These are phyloP conservation scores for Claviceps spartinae DNA, from an alignment of 2,329 filamentous ascomycete genomes.

Conservation along the genomic window DNA sequence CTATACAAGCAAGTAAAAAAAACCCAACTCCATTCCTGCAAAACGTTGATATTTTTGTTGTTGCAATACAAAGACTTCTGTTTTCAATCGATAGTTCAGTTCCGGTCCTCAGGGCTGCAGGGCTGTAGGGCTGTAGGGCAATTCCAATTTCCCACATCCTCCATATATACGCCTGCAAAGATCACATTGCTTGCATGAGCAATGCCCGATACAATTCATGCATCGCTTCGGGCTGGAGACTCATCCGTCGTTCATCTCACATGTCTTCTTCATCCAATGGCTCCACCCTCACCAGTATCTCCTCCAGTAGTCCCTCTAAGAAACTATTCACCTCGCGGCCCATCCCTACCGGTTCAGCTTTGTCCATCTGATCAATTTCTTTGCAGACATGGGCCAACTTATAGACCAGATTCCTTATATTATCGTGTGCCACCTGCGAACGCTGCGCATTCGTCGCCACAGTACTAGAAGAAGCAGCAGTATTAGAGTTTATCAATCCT, in stretches of 20 bases:
- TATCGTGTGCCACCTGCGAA: slow-evolving; percentile 62
- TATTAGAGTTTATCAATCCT: slow-evolving; percentile 13
- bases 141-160: no score
- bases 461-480: slow-evolving; percentile 18
- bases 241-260: slow-evolving; percentile 6
- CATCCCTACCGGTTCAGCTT: slow-evolving; percentile 81
- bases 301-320: slow-evolving; percentile 82
- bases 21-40: no score
- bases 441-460: slow-evolving; percentile 54
- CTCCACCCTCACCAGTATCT: slow-evolving; percentile 84
- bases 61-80: no score
- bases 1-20: no score
- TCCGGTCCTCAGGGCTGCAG: no score
- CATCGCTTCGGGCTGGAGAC: not conserved
- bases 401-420: slow-evolving; percentile 65
- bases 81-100: no score
- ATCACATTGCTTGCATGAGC: not conserved
- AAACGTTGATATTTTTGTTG: no score
- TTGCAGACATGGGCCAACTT: slow-evolving; percentile 74
- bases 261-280: slow-evolving; percentile 62
- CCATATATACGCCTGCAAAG: not conserved
- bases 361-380: slow-evolving; percentile 83
- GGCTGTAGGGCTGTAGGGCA: no score
- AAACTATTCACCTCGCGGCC: slow-evolving; percentile 80
- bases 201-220: not conserved